Evolutionary conservation across 371 early-diverging fungal genomes (phyloP).

Genomic region (Mucor piriformis): DNA sequence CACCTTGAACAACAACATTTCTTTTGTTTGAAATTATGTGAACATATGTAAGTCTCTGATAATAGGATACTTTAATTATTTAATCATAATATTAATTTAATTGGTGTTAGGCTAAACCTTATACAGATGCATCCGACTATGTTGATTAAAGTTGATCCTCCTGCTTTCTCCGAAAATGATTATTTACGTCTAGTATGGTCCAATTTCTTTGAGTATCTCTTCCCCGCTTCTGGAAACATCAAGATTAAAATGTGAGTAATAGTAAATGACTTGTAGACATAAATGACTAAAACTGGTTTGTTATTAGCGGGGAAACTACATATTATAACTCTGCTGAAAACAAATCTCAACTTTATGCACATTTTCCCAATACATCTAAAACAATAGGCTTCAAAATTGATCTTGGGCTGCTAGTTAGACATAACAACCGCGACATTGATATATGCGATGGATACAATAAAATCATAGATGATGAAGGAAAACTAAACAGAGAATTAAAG

Average conservation of each 20-base stretch:
- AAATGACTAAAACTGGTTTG: slow-evolving; percentile 16
- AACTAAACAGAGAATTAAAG: slow-evolving; percentile 20
- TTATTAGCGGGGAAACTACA: slow-evolving; percentile 17
- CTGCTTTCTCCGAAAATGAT: slow-evolving; percentile 18
- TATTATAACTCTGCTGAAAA: slow-evolving; percentile 10
- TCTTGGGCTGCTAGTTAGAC: slow-evolving; percentile 9
- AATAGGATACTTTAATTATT: slow-evolving; percentile 17
- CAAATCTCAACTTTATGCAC: slow-evolving; percentile 12
- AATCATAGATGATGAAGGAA: slow-evolving; percentile 18
- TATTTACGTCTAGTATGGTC: slow-evolving; percentile 21
- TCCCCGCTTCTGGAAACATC: slow-evolving; percentile 17
- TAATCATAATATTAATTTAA: slow-evolving; percentile 16
- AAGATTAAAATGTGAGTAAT: slow-evolving; percentile 20
- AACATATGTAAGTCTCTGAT: slow-evolving; percentile 23
- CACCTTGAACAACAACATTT: slow-evolving; percentile 17
- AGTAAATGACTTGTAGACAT: slow-evolving; percentile 17
- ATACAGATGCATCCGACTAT: slow-evolving; percentile 18
- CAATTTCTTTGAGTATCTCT: slow-evolving; percentile 19
- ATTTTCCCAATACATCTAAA: slow-evolving; percentile 11
- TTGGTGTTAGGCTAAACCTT: slow-evolving; percentile 13
- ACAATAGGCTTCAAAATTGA: slow-evolving; percentile 16
- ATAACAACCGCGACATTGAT: slow-evolving; percentile 18
- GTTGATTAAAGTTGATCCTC: slow-evolving; percentile 20
- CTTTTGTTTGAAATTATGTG: slow-evolving; percentile 17
- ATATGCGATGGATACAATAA: slow-evolving; percentile 15